Evolutionary conservation across 2,329 filamentous ascomycete species (phyloP).

Genomic region (Blastomyces emzantsi): DNA sequence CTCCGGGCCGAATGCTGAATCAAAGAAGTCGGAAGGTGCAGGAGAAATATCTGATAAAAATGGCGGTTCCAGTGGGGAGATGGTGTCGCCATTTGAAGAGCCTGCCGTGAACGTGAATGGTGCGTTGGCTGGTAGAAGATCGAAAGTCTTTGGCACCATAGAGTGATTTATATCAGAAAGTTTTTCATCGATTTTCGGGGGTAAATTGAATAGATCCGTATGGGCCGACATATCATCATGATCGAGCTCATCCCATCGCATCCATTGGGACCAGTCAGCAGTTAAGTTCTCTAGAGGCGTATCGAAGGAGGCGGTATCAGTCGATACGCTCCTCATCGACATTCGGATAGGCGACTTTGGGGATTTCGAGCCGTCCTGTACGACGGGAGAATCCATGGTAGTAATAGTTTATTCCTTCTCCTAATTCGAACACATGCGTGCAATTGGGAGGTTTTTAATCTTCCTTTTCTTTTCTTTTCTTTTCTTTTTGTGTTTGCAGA

Average conservation of each 20-base stretch:
- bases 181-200: not conserved
- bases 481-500: not conserved
- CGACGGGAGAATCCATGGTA: conserved; percentile 10
- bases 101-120: conserved; percentile 5
- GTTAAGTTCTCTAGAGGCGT: conserved; percentile 22
- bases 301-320: conserved; percentile 15
- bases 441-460: not conserved
- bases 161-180: not conserved
- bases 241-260: conserved; percentile 37
- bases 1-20: not conserved
- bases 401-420: not conserved
- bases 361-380: conserved; percentile 1
- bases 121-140: not conserved
- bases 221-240: conserved; percentile 25
- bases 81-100: not conserved
- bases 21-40: conserved; percentile 4
- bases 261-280: conserved; percentile 40
- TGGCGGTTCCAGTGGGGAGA: conserved; percentile 2
- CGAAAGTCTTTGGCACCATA: not conserved
- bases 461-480: not conserved
- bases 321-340: conserved; percentile 9
- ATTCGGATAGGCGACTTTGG: conserved; percentile 8
- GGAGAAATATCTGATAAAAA: conserved; percentile 1
- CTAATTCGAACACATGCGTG: not conserved
- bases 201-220: conserved; percentile 12